Conservation (phyloP, 768 basidiomycete genomes). For the Trametes elegans region DNA sequence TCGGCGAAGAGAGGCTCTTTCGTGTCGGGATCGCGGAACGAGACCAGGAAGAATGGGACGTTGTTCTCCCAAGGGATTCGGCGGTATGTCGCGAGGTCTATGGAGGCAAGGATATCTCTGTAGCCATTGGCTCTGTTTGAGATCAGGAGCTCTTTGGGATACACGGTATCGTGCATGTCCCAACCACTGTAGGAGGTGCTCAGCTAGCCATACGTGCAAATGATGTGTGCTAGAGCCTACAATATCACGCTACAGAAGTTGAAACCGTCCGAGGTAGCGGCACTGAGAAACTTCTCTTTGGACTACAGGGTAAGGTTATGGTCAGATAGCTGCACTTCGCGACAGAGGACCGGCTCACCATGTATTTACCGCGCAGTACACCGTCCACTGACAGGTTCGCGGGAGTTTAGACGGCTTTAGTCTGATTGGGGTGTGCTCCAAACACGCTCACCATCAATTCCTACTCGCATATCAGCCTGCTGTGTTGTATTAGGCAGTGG, state of each 20-base stretch:
- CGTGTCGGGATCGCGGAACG: constrained; percentile 87
- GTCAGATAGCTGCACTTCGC: neutral
- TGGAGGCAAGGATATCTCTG: constrained; percentile 79
- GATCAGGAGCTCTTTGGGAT: constrained; percentile 82
- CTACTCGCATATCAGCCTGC: constrained; percentile 27
- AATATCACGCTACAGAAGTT: constrained; percentile 94
- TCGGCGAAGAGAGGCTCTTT: constrained; percentile 75
- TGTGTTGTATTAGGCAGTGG: neutral
- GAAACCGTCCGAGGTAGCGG: constrained; percentile 78
- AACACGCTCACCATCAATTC: constrained; percentile 63
- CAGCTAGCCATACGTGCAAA: too few species aligned
- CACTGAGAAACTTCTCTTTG: constrained; percentile 86
- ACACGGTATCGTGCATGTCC: constrained; percentile 90
- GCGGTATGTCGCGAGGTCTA: constrained; percentile 86
- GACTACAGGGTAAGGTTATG: constrained; percentile 49
- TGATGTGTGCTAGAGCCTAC: too few species aligned
- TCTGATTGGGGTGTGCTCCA: too few species aligned
- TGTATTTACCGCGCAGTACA: constrained; percentile 90
- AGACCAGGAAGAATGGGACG: constrained; percentile 90
- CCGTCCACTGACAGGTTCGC: constrained; percentile 88
- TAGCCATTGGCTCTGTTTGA: constrained; percentile 94
- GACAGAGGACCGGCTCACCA: constrained; percentile 45
- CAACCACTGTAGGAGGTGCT: constrained; percentile 58
- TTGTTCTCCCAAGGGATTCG: constrained; percentile 90
- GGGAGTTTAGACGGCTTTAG: neutral